phyloP scores from a whole-genome alignment of 176 grass and related monocot species.

The Zea luxurians region DNA sequence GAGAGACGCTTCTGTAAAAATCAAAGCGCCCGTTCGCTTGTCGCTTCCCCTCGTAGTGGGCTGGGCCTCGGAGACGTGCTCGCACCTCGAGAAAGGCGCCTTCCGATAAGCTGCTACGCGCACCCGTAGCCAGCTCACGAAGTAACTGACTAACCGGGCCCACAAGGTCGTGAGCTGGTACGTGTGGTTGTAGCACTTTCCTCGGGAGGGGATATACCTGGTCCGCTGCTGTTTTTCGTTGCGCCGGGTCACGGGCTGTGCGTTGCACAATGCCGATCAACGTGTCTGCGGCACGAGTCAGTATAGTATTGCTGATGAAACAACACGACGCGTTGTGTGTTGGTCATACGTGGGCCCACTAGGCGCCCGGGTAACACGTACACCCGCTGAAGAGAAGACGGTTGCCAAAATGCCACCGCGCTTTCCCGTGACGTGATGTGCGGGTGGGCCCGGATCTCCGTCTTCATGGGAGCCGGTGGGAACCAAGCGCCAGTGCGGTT shows the following conservation, averaged over 20 bases:
- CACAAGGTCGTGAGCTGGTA: accelerated
- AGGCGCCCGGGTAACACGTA: not conserved
- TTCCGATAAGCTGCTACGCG: not conserved
- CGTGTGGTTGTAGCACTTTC: conserved; percentile 10
- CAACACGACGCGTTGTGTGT: not conserved
- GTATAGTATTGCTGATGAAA: not conserved
- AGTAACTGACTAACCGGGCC: accelerated
- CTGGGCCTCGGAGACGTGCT: conserved; percentile 44
- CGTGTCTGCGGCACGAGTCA: not conserved
- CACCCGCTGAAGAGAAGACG: not conserved
- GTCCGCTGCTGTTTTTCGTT: not conserved
- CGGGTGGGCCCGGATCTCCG: conserved; percentile 11
- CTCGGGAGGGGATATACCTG: conserved; percentile 22
- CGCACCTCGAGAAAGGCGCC: conserved; percentile 30
- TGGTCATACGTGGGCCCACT: not conserved
- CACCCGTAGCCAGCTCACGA: not conserved
- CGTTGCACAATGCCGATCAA: not conserved
- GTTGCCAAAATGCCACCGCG: conserved; percentile 30
- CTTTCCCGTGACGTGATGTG: conserved; percentile 38
- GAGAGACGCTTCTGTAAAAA: conserved; percentile 28
- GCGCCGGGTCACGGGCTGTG: not conserved
- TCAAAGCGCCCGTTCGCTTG: conserved; percentile 40
- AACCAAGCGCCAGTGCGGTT: not conserved
- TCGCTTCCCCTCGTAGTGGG: conserved; percentile 37
- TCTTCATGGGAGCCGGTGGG: conserved; percentile 22